Evolutionary conservation across 148 eudicot genomes (phyloP).

Genomic region (Drosera capensis): DNA sequence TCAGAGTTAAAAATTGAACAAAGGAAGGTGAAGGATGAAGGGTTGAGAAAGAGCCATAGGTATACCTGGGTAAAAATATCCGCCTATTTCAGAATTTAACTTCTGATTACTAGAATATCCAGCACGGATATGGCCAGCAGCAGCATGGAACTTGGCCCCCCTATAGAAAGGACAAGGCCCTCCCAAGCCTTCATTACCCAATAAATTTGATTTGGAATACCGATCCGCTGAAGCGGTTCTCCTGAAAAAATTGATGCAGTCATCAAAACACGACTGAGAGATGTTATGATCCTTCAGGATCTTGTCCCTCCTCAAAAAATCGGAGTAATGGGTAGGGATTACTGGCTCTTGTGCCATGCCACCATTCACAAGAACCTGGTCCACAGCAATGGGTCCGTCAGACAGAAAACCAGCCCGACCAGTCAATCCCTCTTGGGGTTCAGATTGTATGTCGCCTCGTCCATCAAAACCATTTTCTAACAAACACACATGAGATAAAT

Average conservation of each 20-base stretch:
- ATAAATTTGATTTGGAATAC: constrained; percentile 8
- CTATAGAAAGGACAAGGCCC: constrained; percentile 11
- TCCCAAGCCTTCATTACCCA: constrained; percentile 12
- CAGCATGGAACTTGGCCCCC: constrained; percentile 8
- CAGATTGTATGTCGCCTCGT: constrained; percentile 11
- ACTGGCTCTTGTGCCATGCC: constrained; percentile 13
- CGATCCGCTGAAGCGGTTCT: constrained; percentile 21
- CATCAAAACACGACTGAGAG: constrained; percentile 10
- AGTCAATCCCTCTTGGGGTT: constrained; percentile 11
- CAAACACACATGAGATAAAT: constrained; percentile 24
- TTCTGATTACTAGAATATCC: constrained; percentile 12
- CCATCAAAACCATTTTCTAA: constrained; percentile 18
- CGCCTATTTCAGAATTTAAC: constrained; percentile 6
- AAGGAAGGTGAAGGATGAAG: neutral
- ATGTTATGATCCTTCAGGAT: constrained; percentile 5
- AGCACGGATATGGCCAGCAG: constrained; percentile 10
- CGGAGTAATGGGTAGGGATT: constrained; percentile 7
- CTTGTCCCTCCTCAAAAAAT: constrained; percentile 13
- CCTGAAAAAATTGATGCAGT: constrained; percentile 12
- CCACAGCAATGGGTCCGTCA: constrained; percentile 12
- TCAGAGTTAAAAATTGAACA: neutral
- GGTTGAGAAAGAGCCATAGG: neutral
- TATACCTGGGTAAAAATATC: constrained; percentile 15
- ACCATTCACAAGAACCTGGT: constrained; percentile 11
- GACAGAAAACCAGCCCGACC: constrained; percentile 4